phyloP scores from a whole-genome alignment of 2,329 filamentous ascomycete species.

The Tympanopsis confertula region DNA sequence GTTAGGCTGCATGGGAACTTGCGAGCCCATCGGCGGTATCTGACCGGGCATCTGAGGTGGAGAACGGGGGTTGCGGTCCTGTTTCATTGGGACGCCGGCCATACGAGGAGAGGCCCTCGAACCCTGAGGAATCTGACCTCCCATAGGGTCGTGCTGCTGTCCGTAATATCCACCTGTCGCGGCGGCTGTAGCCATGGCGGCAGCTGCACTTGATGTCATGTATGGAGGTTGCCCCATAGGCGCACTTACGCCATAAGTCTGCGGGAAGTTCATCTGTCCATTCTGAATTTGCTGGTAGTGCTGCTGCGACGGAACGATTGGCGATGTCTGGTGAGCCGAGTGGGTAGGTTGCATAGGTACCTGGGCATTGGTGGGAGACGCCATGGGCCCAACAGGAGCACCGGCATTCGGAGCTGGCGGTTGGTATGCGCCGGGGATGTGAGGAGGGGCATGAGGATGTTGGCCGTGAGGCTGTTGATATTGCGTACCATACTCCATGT shows the following conservation, averaged over 20 bases:
- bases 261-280: slow-evolving; percentile 68
- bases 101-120: slow-evolving; percentile 68
- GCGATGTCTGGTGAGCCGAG: slow-evolving; percentile 60
- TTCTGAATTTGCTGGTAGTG: slow-evolving; percentile 56
- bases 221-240: slow-evolving; percentile 67
- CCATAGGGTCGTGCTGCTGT: slow-evolving; percentile 51
- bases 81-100: slow-evolving; percentile 55
- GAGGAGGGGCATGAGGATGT: slow-evolving; percentile 43
- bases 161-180: slow-evolving; percentile 69
- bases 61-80: slow-evolving; percentile 66
- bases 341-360: slow-evolving; percentile 48
- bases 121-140: slow-evolving; percentile 52
- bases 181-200: slow-evolving; percentile 83
- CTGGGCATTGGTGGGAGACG: slow-evolving; percentile 62
- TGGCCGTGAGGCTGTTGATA: slow-evolving; percentile 57
- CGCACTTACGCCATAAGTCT: slow-evolving; percentile 63
- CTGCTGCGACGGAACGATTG: slow-evolving; percentile 64
- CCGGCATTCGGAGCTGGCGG: slow-evolving; percentile 31
- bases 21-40: slow-evolving; percentile 28
- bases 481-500: slow-evolving; percentile 69
- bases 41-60: slow-evolving; percentile 57
- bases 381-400: slow-evolving; percentile 39
- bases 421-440: slow-evolving; percentile 50
- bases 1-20: slow-evolving; percentile 37
- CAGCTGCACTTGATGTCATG: slow-evolving; percentile 74